These are phyloP conservation scores for Hygrophila difformis DNA, from an alignment of 257 asterid genomes.

Conservation along the genomic window DNA sequence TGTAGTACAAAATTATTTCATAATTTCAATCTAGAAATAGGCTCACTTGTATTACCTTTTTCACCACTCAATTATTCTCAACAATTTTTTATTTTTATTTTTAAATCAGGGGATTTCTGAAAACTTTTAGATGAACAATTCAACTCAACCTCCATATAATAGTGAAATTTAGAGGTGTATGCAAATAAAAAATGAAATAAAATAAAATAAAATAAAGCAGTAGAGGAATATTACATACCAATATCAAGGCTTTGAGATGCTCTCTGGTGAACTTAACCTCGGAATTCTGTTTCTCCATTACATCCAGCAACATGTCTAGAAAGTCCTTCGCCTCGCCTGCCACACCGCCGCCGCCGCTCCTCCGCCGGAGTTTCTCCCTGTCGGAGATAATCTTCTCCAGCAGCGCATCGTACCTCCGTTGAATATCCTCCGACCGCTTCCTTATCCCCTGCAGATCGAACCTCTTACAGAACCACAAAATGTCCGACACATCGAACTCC, in stretches of 20 bases:
- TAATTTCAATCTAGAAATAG: too few species aligned
- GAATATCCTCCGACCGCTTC: constrained; percentile 37
- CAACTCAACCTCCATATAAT: too few species aligned
- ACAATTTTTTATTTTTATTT: too few species aligned
- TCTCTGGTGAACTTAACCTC: constrained; percentile 45
- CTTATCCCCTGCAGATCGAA: constrained; percentile 52
- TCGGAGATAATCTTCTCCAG: constrained; percentile 42
- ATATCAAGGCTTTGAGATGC: constrained; percentile 48
- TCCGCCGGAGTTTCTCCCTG: constrained; percentile 27
- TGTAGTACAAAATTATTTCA: too few species aligned
- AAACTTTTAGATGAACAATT: too few species aligned
- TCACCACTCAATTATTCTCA: too few species aligned
- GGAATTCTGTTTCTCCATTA: constrained; percentile 35
- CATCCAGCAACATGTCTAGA: constrained; percentile 47
- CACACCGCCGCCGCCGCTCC: neutral
- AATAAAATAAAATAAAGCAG: neutral
- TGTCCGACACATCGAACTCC: constrained; percentile 41
- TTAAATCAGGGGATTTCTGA: too few species aligned
- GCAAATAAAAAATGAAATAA: too few species aligned
- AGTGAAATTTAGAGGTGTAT: too few species aligned
- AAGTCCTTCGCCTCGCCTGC: constrained; percentile 33
- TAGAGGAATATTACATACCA: too few species aligned
- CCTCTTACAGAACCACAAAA: constrained; percentile 36
- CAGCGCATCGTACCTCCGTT: constrained; percentile 42
- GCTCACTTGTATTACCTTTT: too few species aligned